Conservation (phyloP, 768 basidiomycete genomes). For the Rhizopogon roseolus region DNA sequence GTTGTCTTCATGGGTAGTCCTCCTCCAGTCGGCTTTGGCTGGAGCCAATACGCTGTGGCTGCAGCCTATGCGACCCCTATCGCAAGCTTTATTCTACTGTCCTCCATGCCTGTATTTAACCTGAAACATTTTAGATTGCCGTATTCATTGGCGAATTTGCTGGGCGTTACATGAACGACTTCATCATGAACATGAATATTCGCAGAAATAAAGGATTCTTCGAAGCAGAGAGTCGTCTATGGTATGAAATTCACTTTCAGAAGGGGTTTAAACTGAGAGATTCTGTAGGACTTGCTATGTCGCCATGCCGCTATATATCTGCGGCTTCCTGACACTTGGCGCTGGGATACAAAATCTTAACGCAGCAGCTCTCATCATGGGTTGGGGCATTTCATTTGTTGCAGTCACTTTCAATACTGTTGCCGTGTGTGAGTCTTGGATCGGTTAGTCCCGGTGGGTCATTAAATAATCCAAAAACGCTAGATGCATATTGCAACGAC, state of each 20-base stretch:
- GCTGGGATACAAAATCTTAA: slow-evolving; percentile 30
- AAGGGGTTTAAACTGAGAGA: neutral
- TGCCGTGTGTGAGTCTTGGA: slow-evolving; percentile 27
- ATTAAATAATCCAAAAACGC: neutral
- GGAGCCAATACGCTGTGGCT: slow-evolving; percentile 35
- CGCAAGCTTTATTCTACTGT: slow-evolving; percentile 17
- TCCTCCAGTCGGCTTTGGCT: slow-evolving; percentile 43
- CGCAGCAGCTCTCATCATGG: slow-evolving; percentile 29
- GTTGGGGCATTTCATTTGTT: slow-evolving; percentile 39
- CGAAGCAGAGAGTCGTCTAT: slow-evolving; percentile 44
- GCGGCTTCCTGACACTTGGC: slow-evolving; percentile 39
- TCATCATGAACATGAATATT: slow-evolving; percentile 40
- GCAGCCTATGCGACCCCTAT: slow-evolving; percentile 42
- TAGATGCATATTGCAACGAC: slow-evolving; percentile 35
- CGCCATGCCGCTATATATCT: slow-evolving; percentile 35
- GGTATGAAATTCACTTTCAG: slow-evolving; percentile 17
- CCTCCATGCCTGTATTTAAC: too few species aligned
- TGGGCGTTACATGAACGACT: slow-evolving; percentile 48
- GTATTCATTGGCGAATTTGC: slow-evolving; percentile 47
- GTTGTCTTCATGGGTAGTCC: slow-evolving; percentile 48
- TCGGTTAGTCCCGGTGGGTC: neutral
- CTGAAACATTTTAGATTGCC: slow-evolving; percentile 30
- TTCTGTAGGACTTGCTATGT: slow-evolving; percentile 31
- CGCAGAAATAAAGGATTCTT: slow-evolving; percentile 47
- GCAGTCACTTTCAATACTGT: slow-evolving; percentile 36